Conservation (phyloP, 1,284 basidiomycete genomes). For the Fistulina hepatica region DNA sequence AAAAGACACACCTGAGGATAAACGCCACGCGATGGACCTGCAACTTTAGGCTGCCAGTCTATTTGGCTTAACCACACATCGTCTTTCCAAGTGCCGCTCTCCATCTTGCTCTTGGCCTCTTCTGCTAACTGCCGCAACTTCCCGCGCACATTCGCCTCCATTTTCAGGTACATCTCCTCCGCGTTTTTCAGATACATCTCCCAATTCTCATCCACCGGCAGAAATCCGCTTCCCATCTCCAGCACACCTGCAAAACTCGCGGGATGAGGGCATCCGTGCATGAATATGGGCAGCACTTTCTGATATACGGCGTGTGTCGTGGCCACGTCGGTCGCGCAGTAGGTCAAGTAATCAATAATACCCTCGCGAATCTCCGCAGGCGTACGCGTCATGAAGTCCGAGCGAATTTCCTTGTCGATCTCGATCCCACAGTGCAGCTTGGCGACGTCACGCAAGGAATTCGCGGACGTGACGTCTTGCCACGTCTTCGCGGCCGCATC, state of each 20-base stretch:
- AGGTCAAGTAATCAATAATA: conserved; percentile 72
- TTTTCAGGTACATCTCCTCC: conserved; percentile 66
- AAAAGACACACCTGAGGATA: conserved; percentile 20
- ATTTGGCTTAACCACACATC: conserved; percentile 88
- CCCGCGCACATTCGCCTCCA: conserved; percentile 66
- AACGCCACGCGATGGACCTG: conserved; percentile 60
- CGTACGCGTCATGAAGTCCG: conserved; percentile 63
- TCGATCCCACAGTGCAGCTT: conserved; percentile 78
- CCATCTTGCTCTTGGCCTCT: conserved; percentile 40
- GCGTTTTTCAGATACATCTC: conserved; percentile 70
- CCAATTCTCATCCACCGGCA: conserved; percentile 90
- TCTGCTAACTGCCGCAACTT: conserved; percentile 64
- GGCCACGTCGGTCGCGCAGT: conserved; percentile 80
- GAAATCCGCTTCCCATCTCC: conserved; percentile 85
- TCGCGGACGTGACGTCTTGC: conserved; percentile 90
- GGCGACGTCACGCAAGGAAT: conserved; percentile 89
- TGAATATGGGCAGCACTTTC: conserved; percentile 78
- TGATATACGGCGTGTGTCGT: conserved; percentile 80
- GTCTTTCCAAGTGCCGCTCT: conserved; percentile 47
- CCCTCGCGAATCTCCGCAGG: conserved; percentile 57
- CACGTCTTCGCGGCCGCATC: conserved; percentile 52
- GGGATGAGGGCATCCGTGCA: conserved; percentile 81
- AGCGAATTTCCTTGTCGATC: conserved; percentile 73
- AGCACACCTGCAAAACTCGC: conserved; percentile 89
- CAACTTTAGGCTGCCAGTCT: conserved; percentile 89